phyloP scores from a whole-genome alignment of 2,329 filamentous ascomycete species.

The Clarireedia monteithiana region DNA sequence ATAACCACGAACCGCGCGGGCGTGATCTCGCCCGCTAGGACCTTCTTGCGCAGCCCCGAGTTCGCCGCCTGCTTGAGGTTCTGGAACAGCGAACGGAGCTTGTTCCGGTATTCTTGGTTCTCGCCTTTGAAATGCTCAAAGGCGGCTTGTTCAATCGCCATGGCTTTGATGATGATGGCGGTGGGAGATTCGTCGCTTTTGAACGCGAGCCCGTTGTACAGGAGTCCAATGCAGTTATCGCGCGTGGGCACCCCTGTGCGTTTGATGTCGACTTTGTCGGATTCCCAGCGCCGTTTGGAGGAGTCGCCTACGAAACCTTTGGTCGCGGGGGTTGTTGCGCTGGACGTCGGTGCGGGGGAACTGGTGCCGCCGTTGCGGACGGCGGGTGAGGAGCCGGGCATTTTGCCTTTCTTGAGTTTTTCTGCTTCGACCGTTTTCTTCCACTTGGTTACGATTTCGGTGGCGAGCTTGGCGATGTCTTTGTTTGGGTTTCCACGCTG shows the following conservation, averaged over 20 bases:
- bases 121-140: conserved; percentile 63
- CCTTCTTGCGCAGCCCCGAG: conserved; percentile 63
- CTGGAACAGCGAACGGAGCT: conserved; percentile 86
- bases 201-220: conserved; percentile 83
- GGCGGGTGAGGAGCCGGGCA: conserved; percentile 19
- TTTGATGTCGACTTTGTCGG: conserved; percentile 71
- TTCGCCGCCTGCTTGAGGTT: conserved; percentile 95
- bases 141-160: conserved; percentile 78
- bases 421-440: conserved; percentile 66
- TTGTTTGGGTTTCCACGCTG: conserved; percentile 70
- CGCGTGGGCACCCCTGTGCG: conserved; percentile 67
- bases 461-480: conserved; percentile 68
- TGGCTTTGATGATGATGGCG: conserved; percentile 62
- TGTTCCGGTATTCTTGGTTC: conserved; percentile 69
- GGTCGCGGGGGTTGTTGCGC: conserved; percentile 32
- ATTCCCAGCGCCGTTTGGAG: conserved; percentile 73
- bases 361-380: conserved; percentile 16
- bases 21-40: conserved; percentile 66
- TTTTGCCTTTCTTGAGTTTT: conserved; percentile 40
- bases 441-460: conserved; percentile 83
- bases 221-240: conserved; percentile 79
- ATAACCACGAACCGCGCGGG: conserved; percentile 74
- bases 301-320: conserved; percentile 54
- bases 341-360: conserved; percentile 29
- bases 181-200: conserved; percentile 64